Base-by-base conservation (phyloP, 768 basidiomycete genomes). In the Strobilomyces confusus region DNA sequence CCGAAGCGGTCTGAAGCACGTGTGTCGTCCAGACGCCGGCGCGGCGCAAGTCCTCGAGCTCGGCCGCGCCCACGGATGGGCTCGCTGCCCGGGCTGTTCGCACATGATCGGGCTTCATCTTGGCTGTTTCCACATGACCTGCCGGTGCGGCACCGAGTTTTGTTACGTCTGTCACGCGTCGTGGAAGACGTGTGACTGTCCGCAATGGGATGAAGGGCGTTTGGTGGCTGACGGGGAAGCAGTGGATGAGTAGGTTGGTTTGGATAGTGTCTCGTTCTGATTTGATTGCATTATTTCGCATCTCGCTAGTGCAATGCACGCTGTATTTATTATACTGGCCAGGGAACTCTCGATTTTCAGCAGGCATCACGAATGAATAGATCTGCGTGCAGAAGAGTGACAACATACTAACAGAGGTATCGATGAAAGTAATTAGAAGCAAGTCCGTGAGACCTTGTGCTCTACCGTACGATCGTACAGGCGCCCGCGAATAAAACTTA, bases 121-220 rank as follows among this genome's bases (percentile, higher is more conserved):
- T 0, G 45, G 45, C 14, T 46, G 45, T 19, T 22, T 13, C 58
- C 76, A 76, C 51, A 73, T 74, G 69, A 72, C 72, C 1, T 77
- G 75, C 47, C 55, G 67, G 20, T 76, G 75, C 55, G 49, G 58
- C 33, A 69, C 69, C 15, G 62, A 76, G 50, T 76, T 76, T 49
- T 77, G 75, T 59, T 77, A 76, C 40, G 56, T 82, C 72, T 75
- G 82, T 72, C 47, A 74, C 72, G 75, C 60, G 29, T 68, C 51
- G 4, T 90, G 87, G 87, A 87, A 86, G 69, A 73, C 68, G 1
- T 90, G 88, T 58, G 17, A 0, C 0, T 89, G 87, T 56, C 74
- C 75, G 0, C 47, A 84, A 52, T 89, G 86, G 85, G 84, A 87
- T 19, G 87, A 87, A 59, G 29, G 23, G 2, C 54, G 56, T 13